Evolutionary conservation across 1,284 basidiomycete genomes (phyloP).

Genomic region (Agroathelia rolfsii): DNA sequence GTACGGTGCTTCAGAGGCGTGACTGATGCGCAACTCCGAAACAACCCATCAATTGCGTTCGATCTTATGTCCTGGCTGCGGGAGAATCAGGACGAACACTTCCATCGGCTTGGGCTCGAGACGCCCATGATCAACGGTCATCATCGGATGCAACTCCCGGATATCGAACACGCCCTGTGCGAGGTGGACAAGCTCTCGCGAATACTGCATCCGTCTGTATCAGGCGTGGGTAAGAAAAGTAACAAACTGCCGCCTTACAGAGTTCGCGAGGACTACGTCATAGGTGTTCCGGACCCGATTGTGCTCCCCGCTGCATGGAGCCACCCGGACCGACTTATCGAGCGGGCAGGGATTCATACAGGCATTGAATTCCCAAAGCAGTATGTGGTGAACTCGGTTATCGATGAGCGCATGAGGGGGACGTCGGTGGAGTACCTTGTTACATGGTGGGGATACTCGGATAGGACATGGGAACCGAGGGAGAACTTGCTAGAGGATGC

Average conservation of each 20-base stretch:
- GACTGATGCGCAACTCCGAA: too few relatives aligned
- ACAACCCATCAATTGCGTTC: constrained; percentile 33
- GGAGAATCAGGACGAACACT: constrained; percentile 41
- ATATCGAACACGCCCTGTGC: constrained; percentile 59
- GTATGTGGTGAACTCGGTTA: constrained; percentile 31
- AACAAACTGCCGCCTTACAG: constrained; percentile 21
- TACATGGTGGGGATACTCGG: constrained; percentile 50
- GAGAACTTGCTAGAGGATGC: constrained; percentile 36
- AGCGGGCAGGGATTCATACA: constrained; percentile 28
- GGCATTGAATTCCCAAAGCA: constrained; percentile 27
- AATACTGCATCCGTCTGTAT: constrained; percentile 27
- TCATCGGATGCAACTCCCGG: constrained; percentile 39
- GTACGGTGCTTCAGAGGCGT: constrained; percentile 24
- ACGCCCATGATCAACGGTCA: constrained; percentile 38
- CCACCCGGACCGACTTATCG: constrained; percentile 25
- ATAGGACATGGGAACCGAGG: constrained; percentile 52
- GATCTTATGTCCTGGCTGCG: constrained; percentile 50
- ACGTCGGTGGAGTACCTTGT: constrained; percentile 37
- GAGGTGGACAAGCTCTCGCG: constrained; percentile 60
- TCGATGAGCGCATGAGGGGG: constrained; percentile 23
- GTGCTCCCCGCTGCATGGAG: constrained; percentile 45
- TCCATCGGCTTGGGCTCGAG: constrained; percentile 36
- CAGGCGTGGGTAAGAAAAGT: constrained; percentile 17
- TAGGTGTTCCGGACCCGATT: constrained; percentile 18
- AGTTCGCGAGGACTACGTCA: constrained; percentile 14